phyloP scores from a whole-genome alignment of 2,329 filamentous ascomycete species.

The Aschersonia sp. region DNA sequence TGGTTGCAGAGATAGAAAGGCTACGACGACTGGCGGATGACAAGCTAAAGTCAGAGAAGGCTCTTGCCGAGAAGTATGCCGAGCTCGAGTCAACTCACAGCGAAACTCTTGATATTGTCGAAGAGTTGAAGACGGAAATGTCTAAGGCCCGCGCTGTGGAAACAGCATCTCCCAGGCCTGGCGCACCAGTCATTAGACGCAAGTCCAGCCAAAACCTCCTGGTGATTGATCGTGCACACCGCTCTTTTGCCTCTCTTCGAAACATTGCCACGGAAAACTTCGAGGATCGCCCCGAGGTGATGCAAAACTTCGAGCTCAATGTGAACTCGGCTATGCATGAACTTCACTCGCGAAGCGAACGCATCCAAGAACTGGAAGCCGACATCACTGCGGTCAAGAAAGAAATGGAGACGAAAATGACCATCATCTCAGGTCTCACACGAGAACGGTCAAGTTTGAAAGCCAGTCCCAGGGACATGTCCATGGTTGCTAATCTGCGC shows the following conservation, averaged over 20 bases:
- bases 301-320: constrained; percentile 88
- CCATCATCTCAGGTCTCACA: constrained; percentile 86
- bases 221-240: constrained; percentile 77
- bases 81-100: constrained; percentile 72
- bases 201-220: constrained; percentile 87
- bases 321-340: constrained; percentile 88
- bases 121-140: constrained; percentile 79
- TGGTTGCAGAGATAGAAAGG: constrained; percentile 53
- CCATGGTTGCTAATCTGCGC: constrained; percentile 72
- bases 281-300: constrained; percentile 63
- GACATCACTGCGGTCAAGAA: constrained; percentile 75
- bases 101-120: constrained; percentile 70
- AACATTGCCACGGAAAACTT: constrained; percentile 83
- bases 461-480: constrained; percentile 74
- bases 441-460: constrained; percentile 86
- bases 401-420: constrained; percentile 95
- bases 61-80: constrained; percentile 67
- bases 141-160: constrained; percentile 57
- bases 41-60: constrained; percentile 60
- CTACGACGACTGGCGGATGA: constrained; percentile 58
- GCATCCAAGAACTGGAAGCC: constrained; percentile 77
- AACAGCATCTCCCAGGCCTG: constrained; percentile 45
- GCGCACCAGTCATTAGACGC: constrained; percentile 71
- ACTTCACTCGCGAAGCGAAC: constrained; percentile 71
- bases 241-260: constrained; percentile 78